Base-by-base conservation (phyloP, 2,329 filamentous ascomycete genomes). In the Trichoderma arundinaceum region DNA sequence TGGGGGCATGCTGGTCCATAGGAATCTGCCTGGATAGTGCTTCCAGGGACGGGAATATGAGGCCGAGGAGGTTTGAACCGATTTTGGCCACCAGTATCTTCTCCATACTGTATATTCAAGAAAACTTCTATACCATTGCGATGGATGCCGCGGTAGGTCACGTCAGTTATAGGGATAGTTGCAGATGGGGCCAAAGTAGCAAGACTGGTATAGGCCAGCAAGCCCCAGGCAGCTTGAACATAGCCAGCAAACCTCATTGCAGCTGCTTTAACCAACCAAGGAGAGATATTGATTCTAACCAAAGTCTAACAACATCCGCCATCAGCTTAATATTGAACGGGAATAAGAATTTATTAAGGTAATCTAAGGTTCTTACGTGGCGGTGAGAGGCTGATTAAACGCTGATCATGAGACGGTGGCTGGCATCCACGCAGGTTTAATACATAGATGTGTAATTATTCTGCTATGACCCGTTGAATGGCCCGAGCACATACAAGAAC, bases 71-170 rank as follows among this genome's bases (percentile, higher is more conserved):
- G 80, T 64, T 79, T 81, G 72, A 84, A 84, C 54, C 82, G 76
- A 56, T 81, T 78, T 32, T 70, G 68, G 9, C 80, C 81, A 66
- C 78, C 69, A 0, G 82, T 84, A 67, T 83, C 81, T 58, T 81
- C 70, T 4, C 78, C 82, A 54, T 81, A 84, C 1, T 76, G 78
- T 22, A 84, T 80, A n/a, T 77, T 78, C 4, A 82, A 75, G 67
- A 83, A 84, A 8, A 78, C 73, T 61, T 84, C 82, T 43, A 83
- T 74, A 22, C 75, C 78, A 66, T 81, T 81, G 66, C 78, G 77
- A 9, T 74, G 64, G 19, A 82, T 68, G 9, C 82, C 82, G n/a
- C 69, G 65, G 68, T 82, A 83, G 0, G 74, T 80, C 53, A 83
- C 72, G 38, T 72, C 68, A 1, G 61, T 60, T 13, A 48, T 64